phyloP scores from a whole-genome alignment of 495 filamentous ascomycete species.

The Parathielavia hyrcaniae region DNA sequence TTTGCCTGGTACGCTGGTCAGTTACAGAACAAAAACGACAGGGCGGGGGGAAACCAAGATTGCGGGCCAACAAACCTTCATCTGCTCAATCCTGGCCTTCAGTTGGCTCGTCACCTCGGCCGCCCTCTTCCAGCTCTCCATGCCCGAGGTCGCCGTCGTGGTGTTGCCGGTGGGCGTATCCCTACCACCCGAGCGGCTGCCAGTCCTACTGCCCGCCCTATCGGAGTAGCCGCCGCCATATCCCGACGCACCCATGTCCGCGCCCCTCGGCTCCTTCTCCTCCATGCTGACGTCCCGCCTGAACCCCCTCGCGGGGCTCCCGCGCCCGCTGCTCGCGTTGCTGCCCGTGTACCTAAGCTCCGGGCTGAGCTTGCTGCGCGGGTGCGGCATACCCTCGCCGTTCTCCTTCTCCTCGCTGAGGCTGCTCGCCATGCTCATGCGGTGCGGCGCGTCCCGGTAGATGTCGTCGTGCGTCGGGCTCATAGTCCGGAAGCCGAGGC shows the following conservation, averaged over 20 bases:
- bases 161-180: slow-evolving; percentile 29
- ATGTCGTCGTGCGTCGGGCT: slow-evolving; percentile 49
- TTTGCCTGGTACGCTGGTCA: slow-evolving; percentile 4
- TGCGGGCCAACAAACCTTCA: slow-evolving; percentile 44
- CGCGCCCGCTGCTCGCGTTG: slow-evolving; percentile 48
- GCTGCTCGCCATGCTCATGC: slow-evolving; percentile 66
- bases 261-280: slow-evolving; percentile 23
- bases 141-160: slow-evolving; percentile 48
- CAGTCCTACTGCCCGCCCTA: slow-evolving; percentile 34
- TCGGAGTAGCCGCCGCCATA: slow-evolving; percentile 27
- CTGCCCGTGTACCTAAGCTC: slow-evolving; percentile 45
- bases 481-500: slow-evolving; percentile 30
- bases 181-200: slow-evolving; percentile 44
- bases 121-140: slow-evolving; percentile 94
- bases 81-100: slow-evolving; percentile 88
- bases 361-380: slow-evolving; percentile 50
- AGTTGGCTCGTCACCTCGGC: slow-evolving; percentile 98
- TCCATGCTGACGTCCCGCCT: slow-evolving; percentile 26
- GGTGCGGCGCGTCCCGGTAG: slow-evolving; percentile 48
- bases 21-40: not conserved
- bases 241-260: slow-evolving; percentile 21
- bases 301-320: slow-evolving; percentile 48
- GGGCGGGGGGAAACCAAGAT: not conserved
- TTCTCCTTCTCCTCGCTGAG: slow-evolving; percentile 82
- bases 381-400: slow-evolving; percentile 40